Conservation (phyloP, 441 rosid species). For the Croton laevigatus region DNA sequence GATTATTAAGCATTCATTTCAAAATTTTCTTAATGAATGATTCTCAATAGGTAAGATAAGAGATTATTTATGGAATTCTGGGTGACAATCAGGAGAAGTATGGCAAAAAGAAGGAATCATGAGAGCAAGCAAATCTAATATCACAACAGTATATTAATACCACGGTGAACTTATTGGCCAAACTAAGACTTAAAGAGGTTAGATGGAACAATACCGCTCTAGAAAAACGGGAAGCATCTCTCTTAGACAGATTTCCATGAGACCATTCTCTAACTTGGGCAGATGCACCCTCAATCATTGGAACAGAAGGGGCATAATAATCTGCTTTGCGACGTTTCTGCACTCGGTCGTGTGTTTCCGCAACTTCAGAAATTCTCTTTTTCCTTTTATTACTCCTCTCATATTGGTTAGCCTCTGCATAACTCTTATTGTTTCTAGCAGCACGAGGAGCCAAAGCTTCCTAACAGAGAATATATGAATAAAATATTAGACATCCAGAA, state of each 20-base stretch:
- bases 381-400: slow-evolving; percentile 77
- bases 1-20: no score
- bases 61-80: no score
- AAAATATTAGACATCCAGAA: background rate
- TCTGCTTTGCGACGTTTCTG: slow-evolving; percentile 87
- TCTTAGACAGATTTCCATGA: slow-evolving; percentile 88
- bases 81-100: no score
- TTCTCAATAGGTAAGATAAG: no score
- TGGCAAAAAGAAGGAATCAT: no score
- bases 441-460: slow-evolving; percentile 96
- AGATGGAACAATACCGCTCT: slow-evolving; percentile 62
- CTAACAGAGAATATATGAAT: slow-evolving; percentile 37
- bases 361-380: slow-evolving; percentile 75
- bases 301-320: slow-evolving; percentile 51
- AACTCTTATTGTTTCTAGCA: slow-evolving; percentile 88
- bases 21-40: no score
- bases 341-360: slow-evolving; percentile 61
- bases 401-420: slow-evolving; percentile 72
- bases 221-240: slow-evolving; percentile 94
- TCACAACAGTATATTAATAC: background rate
- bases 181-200: background rate
- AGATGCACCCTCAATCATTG: slow-evolving; percentile 84
- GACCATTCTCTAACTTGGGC: slow-evolving; percentile 99
- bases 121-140: no score
- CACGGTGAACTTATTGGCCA: background rate